Base-by-base conservation (phyloP, 805 yeast species). In the Myxozyma udenii region DNA sequence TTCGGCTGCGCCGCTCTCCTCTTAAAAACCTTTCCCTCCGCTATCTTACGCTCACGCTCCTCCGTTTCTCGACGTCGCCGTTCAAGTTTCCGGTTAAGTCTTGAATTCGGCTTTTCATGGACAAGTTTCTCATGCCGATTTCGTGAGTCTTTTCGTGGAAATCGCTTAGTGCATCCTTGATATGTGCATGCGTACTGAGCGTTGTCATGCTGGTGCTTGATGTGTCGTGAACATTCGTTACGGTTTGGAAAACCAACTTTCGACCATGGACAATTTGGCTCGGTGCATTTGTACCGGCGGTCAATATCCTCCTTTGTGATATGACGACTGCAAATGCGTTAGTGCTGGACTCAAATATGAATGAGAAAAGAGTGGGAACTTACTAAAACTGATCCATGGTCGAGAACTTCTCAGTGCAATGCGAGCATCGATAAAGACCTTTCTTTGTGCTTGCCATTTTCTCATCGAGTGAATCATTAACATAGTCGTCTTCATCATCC, bases 201-300 rank as follows among this genome's bases (percentile, higher is more conserved):
- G 11, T 46, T 47, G 24, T 40, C 51, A 64, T 68, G 65, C 63
- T 67, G 60, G 56, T 55, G 47, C 60, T 62, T 53, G 44, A 56
- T 47, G 53, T 72, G 76, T 3, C 76, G 62, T 28, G 61, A 60
- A 48, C 71, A 60, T 58, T 72, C 75, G 50, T 70, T 62, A 18
- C 64, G 57, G 51, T 65, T 68, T 44, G 63, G 61, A 54, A 72
- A 73, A 1, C 78, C 78, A 23, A 74, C 69, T 12, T 68, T 57
- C 25, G 66, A 64, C 77, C 76, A 74, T 3, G 76, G 75, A 36
- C 78, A 74, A 5, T 57, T 61, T 4, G 53, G 46, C 16, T 64
- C 57, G 1, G 65, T 58, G 54, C 78, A 74, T 25, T 62, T 62
- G 57, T 60, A 68, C 2, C 70, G 67, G 14, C 77, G 64, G 18